Evolutionary conservation across 305 asterid species (phyloP).

Genomic region (Stenogyne calaminthoides): DNA sequence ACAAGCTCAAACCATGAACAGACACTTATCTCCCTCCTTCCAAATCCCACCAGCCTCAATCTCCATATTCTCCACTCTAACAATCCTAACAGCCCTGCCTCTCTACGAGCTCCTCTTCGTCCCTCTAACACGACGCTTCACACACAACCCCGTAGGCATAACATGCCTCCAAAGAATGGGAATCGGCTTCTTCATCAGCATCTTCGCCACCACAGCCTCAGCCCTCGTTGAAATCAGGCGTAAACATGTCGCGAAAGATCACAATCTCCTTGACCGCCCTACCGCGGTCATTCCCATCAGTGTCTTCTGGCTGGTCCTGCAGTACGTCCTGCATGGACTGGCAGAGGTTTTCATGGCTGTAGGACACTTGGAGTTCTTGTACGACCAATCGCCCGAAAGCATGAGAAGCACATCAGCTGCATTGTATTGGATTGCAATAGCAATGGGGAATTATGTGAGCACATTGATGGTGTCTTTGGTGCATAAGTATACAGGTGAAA

Average conservation of each 20-base stretch:
- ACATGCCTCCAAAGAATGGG: slow-evolving; percentile 82
- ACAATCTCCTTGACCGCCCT: slow-evolving; percentile 56
- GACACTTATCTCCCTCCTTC: slow-evolving; percentile 56
- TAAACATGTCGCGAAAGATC: slow-evolving; percentile 49
- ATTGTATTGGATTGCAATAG: slow-evolving; percentile 57
- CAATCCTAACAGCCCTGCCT: slow-evolving; percentile 49
- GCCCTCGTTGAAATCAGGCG: slow-evolving; percentile 68
- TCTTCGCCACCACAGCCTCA: slow-evolving; percentile 51
- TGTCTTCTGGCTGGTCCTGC: slow-evolving; percentile 75
- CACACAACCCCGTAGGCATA: slow-evolving; percentile 52
- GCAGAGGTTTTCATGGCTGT: slow-evolving; percentile 65
- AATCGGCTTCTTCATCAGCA: slow-evolving; percentile 54
- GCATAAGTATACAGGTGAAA: slow-evolving; percentile 51
- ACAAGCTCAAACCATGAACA: slow-evolving; percentile 75
- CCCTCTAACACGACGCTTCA: slow-evolving; percentile 53
- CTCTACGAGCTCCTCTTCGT: slow-evolving; percentile 72
- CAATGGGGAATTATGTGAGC: slow-evolving; percentile 58
- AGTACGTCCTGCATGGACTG: slow-evolving; percentile 60
- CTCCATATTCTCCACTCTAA: slow-evolving; percentile 63
- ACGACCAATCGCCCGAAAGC: slow-evolving; percentile 79
- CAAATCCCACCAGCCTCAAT: slow-evolving; percentile 73
- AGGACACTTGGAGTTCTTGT: slow-evolving; percentile 70
- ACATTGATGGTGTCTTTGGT: slow-evolving; percentile 58
- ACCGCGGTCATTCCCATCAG: slow-evolving; percentile 58
- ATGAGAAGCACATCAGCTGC: slow-evolving; percentile 82